Conservation (phyloP, 352 stramenopile genomes). For the Peronosclerospora sorghi region DNA sequence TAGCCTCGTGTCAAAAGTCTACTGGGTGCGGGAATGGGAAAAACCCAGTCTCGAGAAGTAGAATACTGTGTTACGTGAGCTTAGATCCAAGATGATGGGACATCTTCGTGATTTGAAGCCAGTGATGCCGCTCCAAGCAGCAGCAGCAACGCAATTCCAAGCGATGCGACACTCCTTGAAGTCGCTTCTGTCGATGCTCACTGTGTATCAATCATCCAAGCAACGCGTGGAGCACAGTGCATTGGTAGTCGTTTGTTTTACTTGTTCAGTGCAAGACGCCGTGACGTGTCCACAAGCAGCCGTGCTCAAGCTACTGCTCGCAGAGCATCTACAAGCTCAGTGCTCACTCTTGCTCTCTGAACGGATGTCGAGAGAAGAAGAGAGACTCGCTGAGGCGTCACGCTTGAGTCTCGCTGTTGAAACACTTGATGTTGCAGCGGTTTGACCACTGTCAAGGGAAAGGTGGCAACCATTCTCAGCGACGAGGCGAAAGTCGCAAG, state of each 20-base stretch:
- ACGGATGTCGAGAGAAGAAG: constrained; percentile 33
- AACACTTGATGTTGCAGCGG: too few species aligned
- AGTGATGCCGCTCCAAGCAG: not conserved
- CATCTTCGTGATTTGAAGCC: constrained; percentile 15
- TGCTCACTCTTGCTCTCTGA: constrained; percentile 59
- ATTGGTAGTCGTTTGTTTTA: constrained; percentile 29
- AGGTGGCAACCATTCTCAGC: constrained; percentile 32
- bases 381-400: constrained; percentile 1
- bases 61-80: constrained; percentile 9
- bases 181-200: constrained; percentile 12
- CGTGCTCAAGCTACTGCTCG: constrained; percentile 52
- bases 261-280: constrained; percentile 29
- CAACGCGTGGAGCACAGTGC: not conserved
- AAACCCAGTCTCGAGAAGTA: constrained; percentile 9
- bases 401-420: too few species aligned
- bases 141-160: constrained; percentile 3
- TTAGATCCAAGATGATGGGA: constrained; percentile 8
- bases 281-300: constrained; percentile 34
- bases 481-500: constrained; percentile 49
- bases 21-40: constrained; percentile 38
- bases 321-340: constrained; percentile 61
- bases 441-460: too few species aligned
- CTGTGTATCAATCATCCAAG: constrained; percentile 4
- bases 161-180: constrained; percentile 14
- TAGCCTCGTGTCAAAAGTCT: constrained; percentile 40